Conservation (phyloP, 1,284 basidiomycete species). For the Microstroma glucosiphilum region DNA sequence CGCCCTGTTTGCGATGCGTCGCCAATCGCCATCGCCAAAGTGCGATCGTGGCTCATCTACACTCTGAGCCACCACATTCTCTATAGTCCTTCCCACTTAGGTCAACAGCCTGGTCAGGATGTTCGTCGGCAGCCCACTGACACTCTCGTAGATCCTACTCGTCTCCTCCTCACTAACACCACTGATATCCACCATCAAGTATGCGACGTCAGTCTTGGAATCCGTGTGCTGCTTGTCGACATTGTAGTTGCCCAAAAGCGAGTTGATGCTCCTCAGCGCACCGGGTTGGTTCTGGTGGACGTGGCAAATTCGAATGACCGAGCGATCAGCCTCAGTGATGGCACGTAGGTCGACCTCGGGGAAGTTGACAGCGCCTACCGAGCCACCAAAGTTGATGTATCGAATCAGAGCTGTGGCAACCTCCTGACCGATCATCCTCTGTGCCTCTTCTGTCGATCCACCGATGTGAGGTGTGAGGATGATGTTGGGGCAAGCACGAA, state of each 20-base stretch:
- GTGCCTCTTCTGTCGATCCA: slow-evolving; percentile 97
- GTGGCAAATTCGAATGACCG: slow-evolving; percentile 83
- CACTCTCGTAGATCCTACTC: slow-evolving; percentile 72
- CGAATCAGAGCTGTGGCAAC: slow-evolving; percentile 77
- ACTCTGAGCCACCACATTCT: too few species aligned
- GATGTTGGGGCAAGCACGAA: slow-evolving; percentile 40
- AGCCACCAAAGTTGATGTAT: slow-evolving; percentile 84
- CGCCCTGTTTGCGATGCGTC: too few species aligned
- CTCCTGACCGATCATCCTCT: slow-evolving; percentile 93
- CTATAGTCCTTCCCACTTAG: not conserved
- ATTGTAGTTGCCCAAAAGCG: slow-evolving; percentile 82
- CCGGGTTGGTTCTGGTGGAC: slow-evolving; percentile 97
- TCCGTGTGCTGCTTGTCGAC: slow-evolving; percentile 99
- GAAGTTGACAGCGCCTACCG: slow-evolving; percentile 92
- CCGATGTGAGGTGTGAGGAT: slow-evolving; percentile 76
- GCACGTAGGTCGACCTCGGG: slow-evolving; percentile 96
- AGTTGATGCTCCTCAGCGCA: slow-evolving; percentile 91
- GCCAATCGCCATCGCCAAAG: too few species aligned
- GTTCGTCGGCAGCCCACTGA: slow-evolving; percentile 62
- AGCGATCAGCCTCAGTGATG: slow-evolving; percentile 66
- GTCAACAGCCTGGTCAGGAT: slow-evolving; percentile 34
- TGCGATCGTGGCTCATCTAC: too few species aligned
- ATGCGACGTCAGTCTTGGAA: slow-evolving; percentile 88
- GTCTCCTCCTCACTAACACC: slow-evolving; percentile 79
- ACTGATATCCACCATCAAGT: slow-evolving; percentile 91